Conservation (phyloP, 2,329 filamentous ascomycete species). For the Aspergillus pseudoviridinutans region DNA sequence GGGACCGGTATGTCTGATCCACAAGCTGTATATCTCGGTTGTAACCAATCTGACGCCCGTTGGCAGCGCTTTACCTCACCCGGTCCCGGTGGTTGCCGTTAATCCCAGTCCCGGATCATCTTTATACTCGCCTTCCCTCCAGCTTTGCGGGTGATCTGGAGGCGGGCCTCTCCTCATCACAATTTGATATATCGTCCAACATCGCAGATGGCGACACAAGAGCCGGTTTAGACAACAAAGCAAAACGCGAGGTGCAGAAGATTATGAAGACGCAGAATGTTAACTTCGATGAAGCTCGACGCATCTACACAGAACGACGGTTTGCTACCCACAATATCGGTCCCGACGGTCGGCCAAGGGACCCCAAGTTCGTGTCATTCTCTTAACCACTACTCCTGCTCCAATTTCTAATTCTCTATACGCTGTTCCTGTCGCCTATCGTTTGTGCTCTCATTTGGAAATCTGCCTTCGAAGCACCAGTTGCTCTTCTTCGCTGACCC, state of each 20-base stretch:
- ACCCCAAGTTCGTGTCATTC: constrained; percentile 96
- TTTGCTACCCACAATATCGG: constrained; percentile 88
- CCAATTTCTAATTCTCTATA: not conserved
- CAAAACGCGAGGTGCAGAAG: constrained; percentile 75
- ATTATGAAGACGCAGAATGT: constrained; percentile 87
- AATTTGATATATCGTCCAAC: constrained; percentile 80
- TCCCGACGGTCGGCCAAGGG: constrained; percentile 77
- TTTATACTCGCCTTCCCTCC: constrained; percentile 73
- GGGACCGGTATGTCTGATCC: constrained; percentile 59
- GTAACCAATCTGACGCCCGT: constrained; percentile 3
- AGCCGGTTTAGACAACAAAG: constrained; percentile 72
- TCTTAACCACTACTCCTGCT: constrained; percentile 47
- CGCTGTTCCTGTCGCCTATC: not conserved
- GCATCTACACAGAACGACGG: constrained; percentile 77
- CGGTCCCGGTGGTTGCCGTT: constrained; percentile 71
- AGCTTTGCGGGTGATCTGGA: constrained; percentile 83
- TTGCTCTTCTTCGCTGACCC: not conserved
- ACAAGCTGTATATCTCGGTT: constrained; percentile 5
- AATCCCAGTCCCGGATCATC: constrained; percentile 61
- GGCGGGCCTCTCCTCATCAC: constrained; percentile 74
- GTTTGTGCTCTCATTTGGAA: not conserved
- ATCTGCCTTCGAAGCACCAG: not conserved
- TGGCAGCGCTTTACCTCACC: constrained; percentile 70
- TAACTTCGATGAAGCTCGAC: constrained; percentile 84
- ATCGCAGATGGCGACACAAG: constrained; percentile 73